phyloP scores from a whole-genome alignment of 441 rosid genomes.

The Erodium chrysanthum region DNA sequence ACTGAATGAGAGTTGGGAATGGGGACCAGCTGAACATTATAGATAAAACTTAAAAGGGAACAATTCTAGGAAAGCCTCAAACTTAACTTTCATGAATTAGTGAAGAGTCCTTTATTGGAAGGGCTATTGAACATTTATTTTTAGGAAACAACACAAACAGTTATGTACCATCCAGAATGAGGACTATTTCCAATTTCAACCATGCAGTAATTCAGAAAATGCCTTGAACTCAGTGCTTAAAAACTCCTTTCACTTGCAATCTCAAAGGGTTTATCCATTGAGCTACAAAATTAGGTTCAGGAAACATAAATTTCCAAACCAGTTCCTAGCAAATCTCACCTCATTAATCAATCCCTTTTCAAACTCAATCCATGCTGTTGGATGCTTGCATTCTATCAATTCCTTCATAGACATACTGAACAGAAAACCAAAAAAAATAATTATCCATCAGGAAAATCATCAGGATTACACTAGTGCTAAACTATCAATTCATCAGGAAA shows the following conservation, averaged over 20 bases:
- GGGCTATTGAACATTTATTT: neutral
- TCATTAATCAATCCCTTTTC: conserved; percentile 64
- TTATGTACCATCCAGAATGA: neutral
- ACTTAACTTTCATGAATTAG: neutral
- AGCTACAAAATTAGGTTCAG: neutral
- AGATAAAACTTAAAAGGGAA: neutral
- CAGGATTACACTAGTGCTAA: neutral
- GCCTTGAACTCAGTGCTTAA: neutral
- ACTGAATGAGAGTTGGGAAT: neutral
- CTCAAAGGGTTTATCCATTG: neutral
- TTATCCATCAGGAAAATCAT: conserved; percentile 9
- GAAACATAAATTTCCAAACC: neutral
- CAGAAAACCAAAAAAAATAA: conserved; percentile 18
- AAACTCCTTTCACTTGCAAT: neutral
- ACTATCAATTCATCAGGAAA: neutral
- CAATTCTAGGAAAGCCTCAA: neutral
- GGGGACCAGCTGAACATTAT: neutral
- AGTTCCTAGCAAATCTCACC: conserved; percentile 37
- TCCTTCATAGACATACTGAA: conserved; percentile 69
- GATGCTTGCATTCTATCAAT: conserved; percentile 65
- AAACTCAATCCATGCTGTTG: conserved; percentile 77
- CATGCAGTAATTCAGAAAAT: neutral
- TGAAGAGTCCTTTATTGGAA: neutral
- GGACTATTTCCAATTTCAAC: neutral
- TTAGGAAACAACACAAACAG: neutral